These are phyloP conservation scores for Rhytidhysteron rufulum DNA, from an alignment of 2,329 filamentous ascomycete genomes.

Conservation along the genomic window DNA sequence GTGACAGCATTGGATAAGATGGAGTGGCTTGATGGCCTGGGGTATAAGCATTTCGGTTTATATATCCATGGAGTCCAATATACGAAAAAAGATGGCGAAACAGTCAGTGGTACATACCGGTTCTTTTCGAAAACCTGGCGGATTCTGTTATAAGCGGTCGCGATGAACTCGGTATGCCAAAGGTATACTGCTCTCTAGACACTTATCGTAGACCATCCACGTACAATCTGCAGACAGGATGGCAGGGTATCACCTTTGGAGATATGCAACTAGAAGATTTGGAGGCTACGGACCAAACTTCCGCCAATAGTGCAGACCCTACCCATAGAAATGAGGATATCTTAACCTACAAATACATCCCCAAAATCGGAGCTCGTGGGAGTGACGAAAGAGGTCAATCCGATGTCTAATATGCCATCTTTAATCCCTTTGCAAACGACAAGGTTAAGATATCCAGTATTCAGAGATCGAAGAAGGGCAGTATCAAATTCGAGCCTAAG, in stretches of 20 bases:
- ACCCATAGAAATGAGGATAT: conserved; percentile 42
- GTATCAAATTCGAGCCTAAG: conserved; percentile 46
- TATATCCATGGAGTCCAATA: conserved; percentile 62
- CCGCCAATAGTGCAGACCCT: conserved; percentile 6
- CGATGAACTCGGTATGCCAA: conserved; percentile 61
- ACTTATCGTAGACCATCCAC: conserved; percentile 34
- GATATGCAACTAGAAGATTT: conserved; percentile 25
- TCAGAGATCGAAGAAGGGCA: conserved; percentile 39
- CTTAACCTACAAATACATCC: conserved; percentile 57
- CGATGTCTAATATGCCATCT: conserved; percentile 53
- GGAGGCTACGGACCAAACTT: conserved; percentile 7
- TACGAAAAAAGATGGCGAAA: conserved; percentile 45
- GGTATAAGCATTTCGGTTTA: conserved; percentile 57
- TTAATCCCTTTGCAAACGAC: conserved; percentile 33
- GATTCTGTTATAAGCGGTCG: conserved; percentile 59
- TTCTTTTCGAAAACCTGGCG: conserved; percentile 56
- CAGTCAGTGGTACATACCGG: conserved; percentile 51
- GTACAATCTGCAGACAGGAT: conserved; percentile 38
- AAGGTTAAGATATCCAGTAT: conserved; percentile 28
- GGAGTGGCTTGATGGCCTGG: conserved; percentile 58
- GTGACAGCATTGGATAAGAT: conserved; percentile 44
- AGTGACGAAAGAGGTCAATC: conserved; percentile 43
- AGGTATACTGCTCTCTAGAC: conserved; percentile 53
- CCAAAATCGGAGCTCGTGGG: conserved; percentile 44
- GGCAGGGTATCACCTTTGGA: conserved; percentile 34